Conservation (phyloP, 768 basidiomycete species). For the Pisolithus microcarpus region DNA sequence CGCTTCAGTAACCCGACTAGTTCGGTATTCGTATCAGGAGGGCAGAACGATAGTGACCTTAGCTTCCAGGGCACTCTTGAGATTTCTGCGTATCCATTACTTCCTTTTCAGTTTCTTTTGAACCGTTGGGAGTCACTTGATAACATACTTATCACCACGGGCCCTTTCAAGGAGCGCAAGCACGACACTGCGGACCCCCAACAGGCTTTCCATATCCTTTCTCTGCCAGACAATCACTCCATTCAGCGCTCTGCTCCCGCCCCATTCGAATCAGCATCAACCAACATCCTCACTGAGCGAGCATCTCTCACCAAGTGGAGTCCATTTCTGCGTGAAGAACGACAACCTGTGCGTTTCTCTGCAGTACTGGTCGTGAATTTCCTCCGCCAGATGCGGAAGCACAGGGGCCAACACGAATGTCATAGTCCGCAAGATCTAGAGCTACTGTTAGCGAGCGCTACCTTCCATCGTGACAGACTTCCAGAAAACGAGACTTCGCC, state of each 20-base stretch:
- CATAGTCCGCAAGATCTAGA: conserved; percentile 59
- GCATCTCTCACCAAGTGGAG: conserved; percentile 47
- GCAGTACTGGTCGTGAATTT: conserved; percentile 48
- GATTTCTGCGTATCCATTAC: conserved; percentile 37
- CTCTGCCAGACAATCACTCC: conserved; percentile 53
- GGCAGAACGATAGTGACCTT: conserved; percentile 59
- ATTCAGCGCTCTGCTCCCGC: conserved; percentile 42
- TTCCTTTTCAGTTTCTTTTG: conserved; percentile 1
- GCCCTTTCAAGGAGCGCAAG: conserved; percentile 71
- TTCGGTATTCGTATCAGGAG: conserved; percentile 20
- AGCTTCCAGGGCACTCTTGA: conserved; percentile 74
- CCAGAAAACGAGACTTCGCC: conserved; percentile 32
- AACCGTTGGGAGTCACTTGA: background rate
- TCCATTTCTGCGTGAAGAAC: conserved; percentile 70
- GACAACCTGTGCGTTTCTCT: conserved; percentile 34
- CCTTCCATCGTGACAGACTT: background rate
- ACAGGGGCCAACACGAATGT: conserved; percentile 75
- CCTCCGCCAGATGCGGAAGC: conserved; percentile 86
- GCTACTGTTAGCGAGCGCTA: background rate
- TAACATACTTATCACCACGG: conserved; percentile 59
- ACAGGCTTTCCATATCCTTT: conserved; percentile 56
- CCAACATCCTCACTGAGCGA: background rate
- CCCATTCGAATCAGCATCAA: background rate
- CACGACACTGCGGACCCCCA: conserved; percentile 55
- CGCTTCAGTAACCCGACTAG: conserved; percentile 40